phyloP scores from a whole-genome alignment of 768 basidiomycete genomes.

The Termitomyces sp. region DNA sequence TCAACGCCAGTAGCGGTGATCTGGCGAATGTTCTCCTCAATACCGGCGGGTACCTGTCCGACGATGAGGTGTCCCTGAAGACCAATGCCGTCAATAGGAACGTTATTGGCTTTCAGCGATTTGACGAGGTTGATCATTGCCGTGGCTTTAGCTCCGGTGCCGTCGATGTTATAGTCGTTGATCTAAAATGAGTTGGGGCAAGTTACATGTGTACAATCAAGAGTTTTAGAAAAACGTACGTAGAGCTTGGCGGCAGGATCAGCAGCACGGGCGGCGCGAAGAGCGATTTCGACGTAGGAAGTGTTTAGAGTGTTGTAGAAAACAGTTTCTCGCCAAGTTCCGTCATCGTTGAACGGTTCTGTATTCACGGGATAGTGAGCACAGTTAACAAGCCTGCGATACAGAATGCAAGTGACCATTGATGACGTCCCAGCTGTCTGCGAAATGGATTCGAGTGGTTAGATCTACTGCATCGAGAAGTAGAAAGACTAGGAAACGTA shows the following conservation, averaged over 20 bases:
- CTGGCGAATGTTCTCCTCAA: slow-evolving; percentile 43
- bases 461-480: not conserved
- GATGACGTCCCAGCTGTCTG: slow-evolving; percentile 38
- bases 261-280: slow-evolving; percentile 46
- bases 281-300: slow-evolving; percentile 45
- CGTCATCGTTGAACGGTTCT: slow-evolving; percentile 59
- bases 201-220: not conserved
- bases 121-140: slow-evolving; percentile 49
- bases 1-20: slow-evolving; percentile 59
- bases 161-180: slow-evolving; percentile 37
- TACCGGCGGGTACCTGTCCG: slow-evolving; percentile 42
- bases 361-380: slow-evolving; percentile 19
- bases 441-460: slow-evolving; percentile 10
- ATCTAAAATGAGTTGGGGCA: slow-evolving; percentile 16
- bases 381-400: not conserved
- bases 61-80: slow-evolving; percentile 58
- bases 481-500: not conserved
- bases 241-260: slow-evolving; percentile 55
- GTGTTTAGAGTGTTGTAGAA: slow-evolving; percentile 49
- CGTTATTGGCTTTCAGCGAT: slow-evolving; percentile 36
- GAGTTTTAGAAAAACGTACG: slow-evolving; percentile 23
- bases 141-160: slow-evolving; percentile 45
- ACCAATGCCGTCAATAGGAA: slow-evolving; percentile 59
- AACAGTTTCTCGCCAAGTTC: slow-evolving; percentile 46
- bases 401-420: slow-evolving; percentile 22